phyloP scores from a whole-genome alignment of 179 eudicot species.

The Beta lomatogona region DNA sequence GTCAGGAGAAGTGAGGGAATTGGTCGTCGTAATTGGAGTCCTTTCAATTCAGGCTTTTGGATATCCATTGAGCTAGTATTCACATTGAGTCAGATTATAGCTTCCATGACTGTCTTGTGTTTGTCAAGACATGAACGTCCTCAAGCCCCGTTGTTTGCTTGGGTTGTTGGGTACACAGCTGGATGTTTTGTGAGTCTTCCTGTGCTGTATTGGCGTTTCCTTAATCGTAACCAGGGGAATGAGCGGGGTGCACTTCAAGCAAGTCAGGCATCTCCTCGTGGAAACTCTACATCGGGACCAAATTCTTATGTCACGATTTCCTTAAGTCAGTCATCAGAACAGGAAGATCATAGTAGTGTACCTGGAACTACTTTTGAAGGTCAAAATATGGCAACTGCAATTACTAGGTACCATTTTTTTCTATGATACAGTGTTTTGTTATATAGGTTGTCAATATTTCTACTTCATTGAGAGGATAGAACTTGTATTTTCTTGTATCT shows the following conservation, averaged over 20 bases:
- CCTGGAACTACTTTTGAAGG: conserved; percentile 37
- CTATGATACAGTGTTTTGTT: background rate
- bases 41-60: conserved; percentile 73
- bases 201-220: conserved; percentile 73
- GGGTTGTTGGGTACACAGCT: conserved; percentile 78
- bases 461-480: background rate
- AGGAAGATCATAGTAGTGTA: conserved; percentile 42
- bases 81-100: conserved; percentile 65
- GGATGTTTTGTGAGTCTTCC: conserved; percentile 79
- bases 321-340: conserved; percentile 46
- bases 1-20: conserved; percentile 62
- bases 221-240: conserved; percentile 56
- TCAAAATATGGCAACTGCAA: conserved; percentile 37
- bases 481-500: background rate
- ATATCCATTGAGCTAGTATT: conserved; percentile 63
- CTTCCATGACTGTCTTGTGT: conserved; percentile 66
- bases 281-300: conserved; percentile 45
- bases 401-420: conserved; percentile 48
- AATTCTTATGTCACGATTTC: conserved; percentile 63
- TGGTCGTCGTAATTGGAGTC: conserved; percentile 73
- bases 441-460: no score
- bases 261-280: conserved; percentile 41
- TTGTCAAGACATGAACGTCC: conserved; percentile 72
- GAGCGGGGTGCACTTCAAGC: conserved; percentile 51
- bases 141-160: conserved; percentile 74